phyloP scores from a whole-genome alignment of 192 early-diverging fungal species.

The Backusella luteola region DNA sequence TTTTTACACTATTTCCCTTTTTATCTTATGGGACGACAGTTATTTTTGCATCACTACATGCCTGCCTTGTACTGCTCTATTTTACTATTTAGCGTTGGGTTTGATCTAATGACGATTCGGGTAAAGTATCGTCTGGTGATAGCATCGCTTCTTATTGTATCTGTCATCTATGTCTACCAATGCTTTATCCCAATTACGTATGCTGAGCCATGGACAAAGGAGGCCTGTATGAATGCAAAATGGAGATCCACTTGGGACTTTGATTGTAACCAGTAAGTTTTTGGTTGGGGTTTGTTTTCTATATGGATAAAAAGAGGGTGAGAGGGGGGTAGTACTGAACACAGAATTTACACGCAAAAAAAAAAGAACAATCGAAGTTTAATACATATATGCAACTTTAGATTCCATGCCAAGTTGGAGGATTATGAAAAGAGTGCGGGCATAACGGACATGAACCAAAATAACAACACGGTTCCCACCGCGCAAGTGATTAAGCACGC shows the following conservation, averaged over 20 bases:
- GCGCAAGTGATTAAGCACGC: not conserved
- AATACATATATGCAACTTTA: not conserved
- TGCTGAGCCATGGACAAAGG: constrained; percentile 74
- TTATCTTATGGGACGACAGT: constrained; percentile 90
- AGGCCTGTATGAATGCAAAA: constrained; percentile 75
- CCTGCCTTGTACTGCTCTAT: constrained; percentile 93
- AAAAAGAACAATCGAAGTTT: not conserved
- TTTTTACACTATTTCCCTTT: constrained; percentile 88
- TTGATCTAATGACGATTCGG: constrained; percentile 78
- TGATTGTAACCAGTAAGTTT: constrained; percentile 36
- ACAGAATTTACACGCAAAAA: not conserved
- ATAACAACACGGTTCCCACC: not conserved
- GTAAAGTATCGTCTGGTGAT: constrained; percentile 52
- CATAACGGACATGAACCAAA: not conserved
- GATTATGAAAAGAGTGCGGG: not conserved
- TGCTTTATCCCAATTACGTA: constrained; percentile 81
- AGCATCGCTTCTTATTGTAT: constrained; percentile 46
- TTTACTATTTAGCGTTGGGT: constrained; percentile 66
- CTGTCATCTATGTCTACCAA: constrained; percentile 68
- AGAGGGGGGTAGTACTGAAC: not conserved
- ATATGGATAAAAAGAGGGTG: not conserved
- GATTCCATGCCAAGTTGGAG: not conserved
- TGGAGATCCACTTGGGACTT: constrained; percentile 72
- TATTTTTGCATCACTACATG: constrained; percentile 96
- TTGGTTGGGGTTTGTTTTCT: not conserved